phyloP scores from a whole-genome alignment of 148 eudicot species.

The Rhododendron henanense region DNA sequence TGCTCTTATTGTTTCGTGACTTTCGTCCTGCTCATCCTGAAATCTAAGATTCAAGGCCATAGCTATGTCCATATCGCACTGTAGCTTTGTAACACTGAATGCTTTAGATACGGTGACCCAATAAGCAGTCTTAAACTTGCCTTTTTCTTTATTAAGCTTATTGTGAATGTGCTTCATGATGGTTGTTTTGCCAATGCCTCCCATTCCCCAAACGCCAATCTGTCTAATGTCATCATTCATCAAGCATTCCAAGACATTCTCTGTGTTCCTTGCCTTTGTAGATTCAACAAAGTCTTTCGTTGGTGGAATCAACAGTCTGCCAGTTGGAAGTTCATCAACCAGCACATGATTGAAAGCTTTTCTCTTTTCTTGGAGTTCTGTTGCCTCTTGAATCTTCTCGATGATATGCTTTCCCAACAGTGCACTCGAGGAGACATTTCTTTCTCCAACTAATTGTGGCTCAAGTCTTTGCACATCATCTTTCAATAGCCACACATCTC shows the following conservation, averaged over 20 bases:
- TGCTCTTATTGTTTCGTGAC: neutral
- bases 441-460: no score
- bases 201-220: neutral
- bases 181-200: neutral
- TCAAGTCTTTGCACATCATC: no score
- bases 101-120: neutral
- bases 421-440: no score
- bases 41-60: fast-evolving
- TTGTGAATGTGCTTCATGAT: neutral
- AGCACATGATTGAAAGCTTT: no score
- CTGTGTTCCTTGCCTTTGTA: neutral
- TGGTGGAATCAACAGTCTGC: neutral
- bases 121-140: neutral
- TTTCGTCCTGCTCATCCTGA: no score
- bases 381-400: no score
- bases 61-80: neutral
- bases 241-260: neutral
- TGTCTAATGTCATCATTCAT: neutral
- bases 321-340: no score
- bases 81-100: neutral
- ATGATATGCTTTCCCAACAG: no score
- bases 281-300: neutral
- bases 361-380: no score
- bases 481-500: no score
- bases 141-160: neutral